Evolutionary conservation across 345 rosid species (phyloP).

Genomic region (Camelina laxa): DNA sequence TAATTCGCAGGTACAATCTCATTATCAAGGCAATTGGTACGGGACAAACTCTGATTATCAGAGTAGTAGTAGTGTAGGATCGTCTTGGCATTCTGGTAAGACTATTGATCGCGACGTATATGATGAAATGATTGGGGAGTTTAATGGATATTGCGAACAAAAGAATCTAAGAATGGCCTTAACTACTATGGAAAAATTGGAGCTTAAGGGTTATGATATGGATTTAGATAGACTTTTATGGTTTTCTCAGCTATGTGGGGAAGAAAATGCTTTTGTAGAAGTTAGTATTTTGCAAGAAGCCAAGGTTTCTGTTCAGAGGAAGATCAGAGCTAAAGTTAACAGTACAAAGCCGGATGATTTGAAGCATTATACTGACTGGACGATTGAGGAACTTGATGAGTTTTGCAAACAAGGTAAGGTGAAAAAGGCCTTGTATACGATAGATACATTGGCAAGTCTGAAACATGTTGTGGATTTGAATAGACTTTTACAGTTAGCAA

Average conservation of each 20-base stretch:
- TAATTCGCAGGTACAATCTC: constrained; percentile 15
- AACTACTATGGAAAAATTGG: constrained; percentile 51
- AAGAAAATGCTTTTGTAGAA: constrained; percentile 53
- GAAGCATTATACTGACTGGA: neutral
- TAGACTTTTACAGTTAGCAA: constrained; percentile 55
- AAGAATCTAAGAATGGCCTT: constrained; percentile 62
- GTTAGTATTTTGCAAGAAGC: constrained; percentile 62
- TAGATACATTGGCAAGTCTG: constrained; percentile 51
- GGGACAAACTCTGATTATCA: constrained; percentile 16
- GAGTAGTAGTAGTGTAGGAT: constrained; percentile 25
- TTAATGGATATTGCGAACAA: constrained; percentile 58
- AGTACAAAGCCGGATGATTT: constrained; percentile 45
- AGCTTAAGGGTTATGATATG: constrained; percentile 47
- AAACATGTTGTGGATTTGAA: constrained; percentile 54
- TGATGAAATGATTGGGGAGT: constrained; percentile 44
- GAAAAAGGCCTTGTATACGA: constrained; percentile 59
- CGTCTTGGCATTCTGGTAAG: constrained; percentile 36
- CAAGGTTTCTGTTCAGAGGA: constrained; percentile 30
- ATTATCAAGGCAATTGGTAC: constrained; percentile 25
- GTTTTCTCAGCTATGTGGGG: constrained; percentile 64
- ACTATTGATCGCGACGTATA: constrained; percentile 30
- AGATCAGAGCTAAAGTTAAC: constrained; percentile 42
- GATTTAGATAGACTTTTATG: constrained; percentile 52
- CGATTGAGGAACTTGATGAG: constrained; percentile 53
- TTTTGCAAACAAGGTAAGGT: constrained; percentile 62